Evolutionary conservation across 2,329 filamentous ascomycete genomes (phyloP).

Genomic region (Leptographium wingfieldii): DNA sequence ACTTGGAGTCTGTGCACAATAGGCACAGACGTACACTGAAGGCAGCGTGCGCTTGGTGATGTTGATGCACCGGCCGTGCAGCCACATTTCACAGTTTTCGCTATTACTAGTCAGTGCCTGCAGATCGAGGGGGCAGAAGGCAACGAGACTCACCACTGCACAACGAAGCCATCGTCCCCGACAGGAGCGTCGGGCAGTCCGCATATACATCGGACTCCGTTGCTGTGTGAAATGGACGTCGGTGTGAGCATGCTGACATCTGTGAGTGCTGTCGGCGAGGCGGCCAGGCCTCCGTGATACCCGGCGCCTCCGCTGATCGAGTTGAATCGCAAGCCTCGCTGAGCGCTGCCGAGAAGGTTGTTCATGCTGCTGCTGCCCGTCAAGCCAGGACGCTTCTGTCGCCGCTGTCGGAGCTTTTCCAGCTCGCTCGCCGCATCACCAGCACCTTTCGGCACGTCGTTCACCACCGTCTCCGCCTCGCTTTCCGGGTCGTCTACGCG

Average conservation of each 20-base stretch:
- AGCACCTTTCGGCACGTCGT: slow-evolving; percentile 27
- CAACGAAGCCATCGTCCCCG: slow-evolving; percentile 41
- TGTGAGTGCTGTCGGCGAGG: slow-evolving; percentile 39
- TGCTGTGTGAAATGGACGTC: slow-evolving; percentile 26
- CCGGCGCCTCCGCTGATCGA: slow-evolving; percentile 11
- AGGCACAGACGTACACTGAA: slow-evolving; percentile 50
- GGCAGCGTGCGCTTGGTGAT: slow-evolving; percentile 44
- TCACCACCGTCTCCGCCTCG: slow-evolving; percentile 45
- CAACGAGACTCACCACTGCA: slow-evolving; percentile 44
- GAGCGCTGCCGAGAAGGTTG: slow-evolving; percentile 7
- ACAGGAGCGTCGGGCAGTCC: slow-evolving; percentile 27
- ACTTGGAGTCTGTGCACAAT: slow-evolving; percentile 48
- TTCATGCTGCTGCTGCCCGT: slow-evolving; percentile 4
- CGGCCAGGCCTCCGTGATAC: slow-evolving; percentile 12
- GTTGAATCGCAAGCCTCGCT: slow-evolving; percentile 8
- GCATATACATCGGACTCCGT: slow-evolving; percentile 42
- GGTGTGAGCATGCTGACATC: slow-evolving; percentile 35
- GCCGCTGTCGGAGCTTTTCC: slow-evolving; percentile 41
- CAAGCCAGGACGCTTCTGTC: slow-evolving; percentile 23
- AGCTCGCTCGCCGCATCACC: slow-evolving; percentile 49
- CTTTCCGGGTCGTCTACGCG: slow-evolving; percentile 33
- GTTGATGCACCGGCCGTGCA: slow-evolving; percentile 51
- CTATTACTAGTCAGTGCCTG: slow-evolving; percentile 20
- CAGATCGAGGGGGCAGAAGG: not conserved
- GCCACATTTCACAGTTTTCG: slow-evolving; percentile 52